These are phyloP conservation scores for Mitragyna speciosa DNA, from an alignment of 257 asterid genomes.

Conservation along the genomic window DNA sequence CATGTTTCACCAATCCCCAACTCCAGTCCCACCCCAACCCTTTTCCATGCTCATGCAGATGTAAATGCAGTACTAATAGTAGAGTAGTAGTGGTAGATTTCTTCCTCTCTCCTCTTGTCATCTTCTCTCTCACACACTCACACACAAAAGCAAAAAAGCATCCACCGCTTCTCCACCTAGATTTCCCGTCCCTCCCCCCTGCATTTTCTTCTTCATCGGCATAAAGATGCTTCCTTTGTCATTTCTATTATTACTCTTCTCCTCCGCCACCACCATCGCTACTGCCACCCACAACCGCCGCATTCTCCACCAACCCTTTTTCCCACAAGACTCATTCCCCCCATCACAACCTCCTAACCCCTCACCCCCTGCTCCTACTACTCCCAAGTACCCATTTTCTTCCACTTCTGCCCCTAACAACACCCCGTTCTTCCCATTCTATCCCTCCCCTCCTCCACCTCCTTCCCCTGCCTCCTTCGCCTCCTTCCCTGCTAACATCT, in stretches of 20 bases:
- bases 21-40: no score
- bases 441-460: conserved; percentile 54
- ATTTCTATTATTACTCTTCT: neutral
- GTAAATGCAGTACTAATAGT: neutral
- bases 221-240: conserved; percentile 14
- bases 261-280: conserved; percentile 17
- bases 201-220: neutral
- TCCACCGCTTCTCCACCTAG: neutral
- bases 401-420: conserved; percentile 37
- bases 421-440: conserved; percentile 46
- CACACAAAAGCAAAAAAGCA: neutral
- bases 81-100: neutral
- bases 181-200: neutral
- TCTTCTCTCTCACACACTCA: neutral
- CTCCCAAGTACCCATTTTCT: conserved; percentile 24
- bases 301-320: conserved; percentile 69
- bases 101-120: neutral
- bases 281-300: conserved; percentile 49
- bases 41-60: conserved; percentile 21
- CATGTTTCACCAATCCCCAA: neutral
- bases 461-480: conserved; percentile 62
- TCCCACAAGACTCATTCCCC: conserved; percentile 43
- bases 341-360: conserved; percentile 41
- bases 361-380: conserved; percentile 46
- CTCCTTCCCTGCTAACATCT: conserved; percentile 64